Percentiles rank a stretch among this genome's conserved stretches.
These are phyloP conservation scores for Scheffersomyces ergatensis DNA, from an alignment of 805 yeast species.

Conservation along the genomic window DNA sequence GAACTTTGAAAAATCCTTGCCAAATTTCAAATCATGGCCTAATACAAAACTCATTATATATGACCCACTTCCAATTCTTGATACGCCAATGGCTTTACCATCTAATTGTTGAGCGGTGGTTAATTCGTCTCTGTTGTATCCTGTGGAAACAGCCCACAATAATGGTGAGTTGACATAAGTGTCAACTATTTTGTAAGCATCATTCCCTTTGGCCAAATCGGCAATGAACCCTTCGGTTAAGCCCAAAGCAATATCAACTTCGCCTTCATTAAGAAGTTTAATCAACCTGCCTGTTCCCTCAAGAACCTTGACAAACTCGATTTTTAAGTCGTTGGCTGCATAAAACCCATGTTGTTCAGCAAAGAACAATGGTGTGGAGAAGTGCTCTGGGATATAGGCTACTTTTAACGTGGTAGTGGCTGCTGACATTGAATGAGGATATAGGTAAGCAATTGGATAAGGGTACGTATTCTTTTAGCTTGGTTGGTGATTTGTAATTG, in stretches of 20 bases:
- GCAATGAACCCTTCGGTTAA: constrained; percentile 89
- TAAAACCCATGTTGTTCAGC: constrained; percentile 63
- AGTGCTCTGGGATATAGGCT: constrained; percentile 91
- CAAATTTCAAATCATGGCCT: constrained; percentile 59
- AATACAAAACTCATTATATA: constrained; percentile 88
- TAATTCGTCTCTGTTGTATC: constrained; percentile 56
- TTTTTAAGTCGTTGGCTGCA: constrained; percentile 44
- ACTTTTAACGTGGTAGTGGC: constrained; percentile 40
- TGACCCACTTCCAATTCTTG: constrained; percentile 88
- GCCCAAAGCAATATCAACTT: constrained; percentile 81
- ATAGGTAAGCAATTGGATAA: too few relatives aligned
- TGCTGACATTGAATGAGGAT: background rate
- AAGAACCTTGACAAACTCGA: constrained; percentile 67
- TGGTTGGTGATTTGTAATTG: too few relatives aligned
- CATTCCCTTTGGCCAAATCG: constrained; percentile 71
- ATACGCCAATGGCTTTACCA: constrained; percentile 70
- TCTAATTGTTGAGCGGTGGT: constrained; percentile 50
- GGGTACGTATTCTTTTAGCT: too few relatives aligned
- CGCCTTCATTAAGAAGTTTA: constrained; percentile 59
- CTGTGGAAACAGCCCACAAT: constrained; percentile 89
- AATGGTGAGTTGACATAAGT: constrained; percentile 85
- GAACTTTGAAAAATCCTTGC: constrained; percentile 50
- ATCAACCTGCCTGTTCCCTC: constrained; percentile 90
- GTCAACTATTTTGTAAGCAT: constrained; percentile 64
- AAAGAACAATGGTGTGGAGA: constrained; percentile 79